phyloP scores from a whole-genome alignment of 306 rosid species.

The Medicago lupulina region DNA sequence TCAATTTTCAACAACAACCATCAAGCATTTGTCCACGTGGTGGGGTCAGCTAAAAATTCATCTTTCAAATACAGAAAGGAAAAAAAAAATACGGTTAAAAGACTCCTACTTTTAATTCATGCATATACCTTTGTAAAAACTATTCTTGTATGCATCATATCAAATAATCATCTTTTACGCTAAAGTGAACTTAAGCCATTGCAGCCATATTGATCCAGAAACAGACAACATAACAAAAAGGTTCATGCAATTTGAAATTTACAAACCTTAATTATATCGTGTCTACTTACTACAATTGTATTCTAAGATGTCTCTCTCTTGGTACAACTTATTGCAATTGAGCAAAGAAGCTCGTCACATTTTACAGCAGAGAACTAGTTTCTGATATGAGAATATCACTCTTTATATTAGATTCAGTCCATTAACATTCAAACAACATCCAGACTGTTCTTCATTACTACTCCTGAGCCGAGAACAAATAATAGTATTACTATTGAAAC shows the following conservation, averaged over 20 bases:
- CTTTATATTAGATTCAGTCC: not conserved
- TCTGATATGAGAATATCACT: not conserved
- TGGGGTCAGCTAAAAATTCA: too few species aligned
- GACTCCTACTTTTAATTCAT: constrained; percentile 11
- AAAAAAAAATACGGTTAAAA: not conserved
- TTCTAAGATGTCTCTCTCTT: constrained; percentile 11
- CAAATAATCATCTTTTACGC: not conserved
- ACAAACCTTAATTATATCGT: not conserved
- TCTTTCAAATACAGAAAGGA: too few species aligned
- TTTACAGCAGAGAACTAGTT: not conserved
- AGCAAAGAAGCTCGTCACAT: not conserved
- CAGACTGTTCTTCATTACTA: not conserved
- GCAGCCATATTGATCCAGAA: not conserved
- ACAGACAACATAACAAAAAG: not conserved
- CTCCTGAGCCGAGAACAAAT: not conserved
- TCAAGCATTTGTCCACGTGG: too few species aligned
- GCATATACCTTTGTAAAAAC: not conserved
- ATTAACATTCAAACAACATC: not conserved
- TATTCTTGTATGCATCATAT: not conserved
- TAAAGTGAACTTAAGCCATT: not conserved
- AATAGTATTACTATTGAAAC: not conserved
- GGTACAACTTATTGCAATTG: not conserved
- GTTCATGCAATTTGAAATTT: not conserved
- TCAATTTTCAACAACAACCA: constrained; percentile 3
- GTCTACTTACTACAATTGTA: not conserved